Conservation (phyloP, 345 rosid species). For the Physaria fendleri region DNA sequence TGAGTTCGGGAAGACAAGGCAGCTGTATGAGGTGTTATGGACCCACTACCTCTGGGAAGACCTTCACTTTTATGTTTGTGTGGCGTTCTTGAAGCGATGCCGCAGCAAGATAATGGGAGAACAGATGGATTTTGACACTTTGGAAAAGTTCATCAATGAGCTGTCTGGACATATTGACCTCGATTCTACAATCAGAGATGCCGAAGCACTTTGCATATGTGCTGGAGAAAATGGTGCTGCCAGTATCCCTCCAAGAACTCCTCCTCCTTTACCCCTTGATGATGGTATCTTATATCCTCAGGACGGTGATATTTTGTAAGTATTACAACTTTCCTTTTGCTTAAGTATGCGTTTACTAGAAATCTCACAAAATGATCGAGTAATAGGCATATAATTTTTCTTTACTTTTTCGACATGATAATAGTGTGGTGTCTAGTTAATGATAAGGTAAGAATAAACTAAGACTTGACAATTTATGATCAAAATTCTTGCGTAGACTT, state of each 20-base stretch:
- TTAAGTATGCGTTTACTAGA: not conserved
- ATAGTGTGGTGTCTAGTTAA: not conserved
- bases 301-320: slow-evolving; percentile 65
- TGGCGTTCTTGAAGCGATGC: slow-evolving; percentile 82
- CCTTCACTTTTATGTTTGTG: slow-evolving; percentile 78
- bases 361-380: not conserved
- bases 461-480: slow-evolving; percentile 12
- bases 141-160: slow-evolving; percentile 89
- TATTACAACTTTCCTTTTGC: slow-evolving; percentile 15
- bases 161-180: slow-evolving; percentile 77
- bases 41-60: slow-evolving; percentile 83
- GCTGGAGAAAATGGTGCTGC: slow-evolving; percentile 96
- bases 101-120: slow-evolving; percentile 84
- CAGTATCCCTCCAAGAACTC: slow-evolving; percentile 87
- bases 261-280: slow-evolving; percentile 74
- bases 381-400: slow-evolving; percentile 10
- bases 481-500: slow-evolving; percentile 32
- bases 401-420: not conserved
- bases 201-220: slow-evolving; percentile 87
- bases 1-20: slow-evolving; percentile 69
- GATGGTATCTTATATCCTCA: slow-evolving; percentile 45
- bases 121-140: slow-evolving; percentile 93
- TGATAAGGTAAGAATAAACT: not conserved
- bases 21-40: slow-evolving; percentile 94
- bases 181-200: slow-evolving; percentile 66